Evolutionary conservation across 768 basidiomycete genomes (phyloP), one percentile per base, ranked within the genome.

Genomic region (Peribolospora kevripleyi): DNA sequence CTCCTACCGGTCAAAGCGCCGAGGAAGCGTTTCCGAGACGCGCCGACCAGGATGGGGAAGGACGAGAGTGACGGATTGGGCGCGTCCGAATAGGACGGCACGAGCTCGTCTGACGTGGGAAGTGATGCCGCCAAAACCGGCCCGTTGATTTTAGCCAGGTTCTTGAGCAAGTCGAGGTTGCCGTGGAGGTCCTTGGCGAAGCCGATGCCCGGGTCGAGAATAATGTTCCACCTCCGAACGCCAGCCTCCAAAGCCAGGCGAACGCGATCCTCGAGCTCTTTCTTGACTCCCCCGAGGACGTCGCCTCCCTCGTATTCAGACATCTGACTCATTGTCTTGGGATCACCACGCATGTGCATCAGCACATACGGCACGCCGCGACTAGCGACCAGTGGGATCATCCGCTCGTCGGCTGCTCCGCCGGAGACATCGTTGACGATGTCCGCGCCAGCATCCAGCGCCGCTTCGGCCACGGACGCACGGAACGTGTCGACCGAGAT

Each of bases 341-440:
- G 83, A 55, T 84, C 82, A 0, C 85, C 88, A 3, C 88, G 73
- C 0, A 85, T 87, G 66, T 98, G 91, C 91, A 97, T 97, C 56
- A 97, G 67, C 7, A 97, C 70, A 51, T 88, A 80, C 0, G 88
- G 90, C 0, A 82, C 81, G 5, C 74, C 75, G 48, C 78, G 69
- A 40, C 74, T 70, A 42, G 78, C 73, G 39, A 80, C 79, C 37
- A 79, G 65, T n/a, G 63, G 57, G 53, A 80, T 77, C 83, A 91
- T 83, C 25, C 25, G 25, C 25, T 25, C 25, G 53, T 72, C 67
- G 7, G 60, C 58, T 60, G 78, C 73, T 0, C 88, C 70, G 3
- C 69, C 88, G 0, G 79, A 75, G 55, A 95, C 87, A 61, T 97
- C 93, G 66, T 97, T 97, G 71, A 97, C 82, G 64, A 84, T 82